Conservation (phyloP, 306 rosid species). For the Calophaca sinica region DNA sequence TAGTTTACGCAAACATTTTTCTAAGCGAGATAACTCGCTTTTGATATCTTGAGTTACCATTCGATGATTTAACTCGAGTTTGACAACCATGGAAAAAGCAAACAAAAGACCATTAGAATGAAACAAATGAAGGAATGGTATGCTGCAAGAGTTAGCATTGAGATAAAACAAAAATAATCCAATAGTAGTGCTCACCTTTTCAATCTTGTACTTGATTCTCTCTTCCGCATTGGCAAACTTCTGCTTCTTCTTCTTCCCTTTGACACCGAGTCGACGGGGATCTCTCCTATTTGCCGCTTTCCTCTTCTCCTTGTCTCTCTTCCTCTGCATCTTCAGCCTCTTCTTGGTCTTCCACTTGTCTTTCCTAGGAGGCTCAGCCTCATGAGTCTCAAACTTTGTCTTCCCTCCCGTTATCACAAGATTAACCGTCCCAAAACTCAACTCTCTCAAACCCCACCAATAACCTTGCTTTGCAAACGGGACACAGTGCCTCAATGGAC, state of each 20-base stretch:
- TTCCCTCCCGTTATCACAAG: slow-evolving; percentile 82
- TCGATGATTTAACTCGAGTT: no score
- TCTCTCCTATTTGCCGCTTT: slow-evolving; percentile 82
- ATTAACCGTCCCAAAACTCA: slow-evolving; percentile 77
- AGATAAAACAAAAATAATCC: not conserved
- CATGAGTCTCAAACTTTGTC: slow-evolving; percentile 76
- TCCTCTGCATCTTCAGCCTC: slow-evolving; percentile 80
- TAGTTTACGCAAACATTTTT: no score
- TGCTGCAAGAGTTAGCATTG: no score
- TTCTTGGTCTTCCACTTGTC: slow-evolving; percentile 83
- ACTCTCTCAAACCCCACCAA: slow-evolving; percentile 59
- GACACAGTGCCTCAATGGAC: slow-evolving; percentile 42
- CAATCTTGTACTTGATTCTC: slow-evolving; percentile 81
- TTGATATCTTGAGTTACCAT: no score
- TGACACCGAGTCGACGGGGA: slow-evolving; percentile 75
- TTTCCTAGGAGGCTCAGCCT: slow-evolving; percentile 77
- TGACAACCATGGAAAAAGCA: slow-evolving; percentile 10
- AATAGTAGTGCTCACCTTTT: slow-evolving; percentile 62
- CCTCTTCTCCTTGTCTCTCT: slow-evolving; percentile 78
- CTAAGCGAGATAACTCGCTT: no score
- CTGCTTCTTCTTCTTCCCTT: slow-evolving; percentile 77
- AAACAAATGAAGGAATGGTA: slow-evolving; percentile 20
- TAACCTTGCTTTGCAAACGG: slow-evolving; percentile 37
- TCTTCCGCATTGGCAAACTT: slow-evolving; percentile 73
- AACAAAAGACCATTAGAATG: slow-evolving; percentile 11